Conservation (phyloP, 179 eudicot genomes). For the Amaranthus tricolor region DNA sequence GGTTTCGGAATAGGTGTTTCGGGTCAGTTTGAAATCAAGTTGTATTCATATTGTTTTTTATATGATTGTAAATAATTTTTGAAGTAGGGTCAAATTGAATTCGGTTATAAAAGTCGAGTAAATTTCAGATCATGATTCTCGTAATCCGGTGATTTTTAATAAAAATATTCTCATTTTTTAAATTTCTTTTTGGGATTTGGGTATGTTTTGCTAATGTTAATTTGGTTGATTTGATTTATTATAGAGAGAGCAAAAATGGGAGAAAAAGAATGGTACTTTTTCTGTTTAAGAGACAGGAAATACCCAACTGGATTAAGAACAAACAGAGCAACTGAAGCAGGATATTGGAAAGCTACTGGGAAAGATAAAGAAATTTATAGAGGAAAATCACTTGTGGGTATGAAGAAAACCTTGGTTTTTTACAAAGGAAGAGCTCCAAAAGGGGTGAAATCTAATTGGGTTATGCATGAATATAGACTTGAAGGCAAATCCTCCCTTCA, state of each 20-base stretch:
- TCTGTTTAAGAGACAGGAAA: conserved; percentile 80
- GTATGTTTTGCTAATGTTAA: neutral
- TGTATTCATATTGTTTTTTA: too few species aligned
- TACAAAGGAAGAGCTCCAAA: conserved; percentile 89
- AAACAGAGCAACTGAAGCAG: conserved; percentile 83
- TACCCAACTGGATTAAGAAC: conserved; percentile 96
- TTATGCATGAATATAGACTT: conserved; percentile 78
- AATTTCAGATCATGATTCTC: too few species aligned
- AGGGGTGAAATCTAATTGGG: conserved; percentile 90
- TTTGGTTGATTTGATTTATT: neutral
- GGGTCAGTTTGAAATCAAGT: too few species aligned
- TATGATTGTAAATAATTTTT: too few species aligned
- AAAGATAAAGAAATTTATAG: conserved; percentile 77
- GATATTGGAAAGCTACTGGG: conserved; percentile 96
- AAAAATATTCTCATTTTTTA: too few species aligned
- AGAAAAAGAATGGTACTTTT: conserved; percentile 92
- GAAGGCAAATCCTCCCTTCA: conserved; percentile 66
- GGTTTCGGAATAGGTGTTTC: too few species aligned
- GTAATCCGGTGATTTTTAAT: too few species aligned
- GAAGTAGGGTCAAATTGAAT: too few species aligned
- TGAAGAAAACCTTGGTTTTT: conserved; percentile 93
- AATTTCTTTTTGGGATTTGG: too few species aligned
- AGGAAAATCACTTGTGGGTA: conserved; percentile 67
- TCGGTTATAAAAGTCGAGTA: too few species aligned
- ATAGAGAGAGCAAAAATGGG: conserved; percentile 87